Evolutionary conservation across 441 rosid genomes (phyloP).

Genomic region (Gossypium trilobum): DNA sequence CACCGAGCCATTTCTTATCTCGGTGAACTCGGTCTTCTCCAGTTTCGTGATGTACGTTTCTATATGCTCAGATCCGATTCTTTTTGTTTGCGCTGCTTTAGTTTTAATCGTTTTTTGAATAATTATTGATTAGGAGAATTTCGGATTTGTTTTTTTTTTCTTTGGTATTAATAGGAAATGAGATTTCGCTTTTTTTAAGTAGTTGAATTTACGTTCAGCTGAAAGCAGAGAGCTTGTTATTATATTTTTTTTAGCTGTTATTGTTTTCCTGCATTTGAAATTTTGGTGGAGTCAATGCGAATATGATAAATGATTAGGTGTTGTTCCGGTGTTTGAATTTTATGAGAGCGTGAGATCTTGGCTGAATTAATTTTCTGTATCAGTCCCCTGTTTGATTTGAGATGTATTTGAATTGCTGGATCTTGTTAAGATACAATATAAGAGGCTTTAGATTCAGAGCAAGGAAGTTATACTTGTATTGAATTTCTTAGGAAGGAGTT

Average conservation of each 20-base stretch:
- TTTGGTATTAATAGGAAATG: neutral
- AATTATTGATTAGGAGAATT: conserved; percentile 7
- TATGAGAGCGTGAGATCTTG: neutral
- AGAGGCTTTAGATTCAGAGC: neutral
- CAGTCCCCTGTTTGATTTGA: neutral
- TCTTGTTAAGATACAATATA: neutral
- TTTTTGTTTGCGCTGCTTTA: conserved; percentile 6
- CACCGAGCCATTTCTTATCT: conserved; percentile 84
- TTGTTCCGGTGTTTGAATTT: neutral
- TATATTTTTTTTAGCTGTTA: conserved; percentile 3
- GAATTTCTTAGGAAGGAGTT: neutral
- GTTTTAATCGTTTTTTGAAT: neutral
- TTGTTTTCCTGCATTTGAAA: neutral
- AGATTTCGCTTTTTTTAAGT: neutral
- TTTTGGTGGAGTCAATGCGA: neutral
- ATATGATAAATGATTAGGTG: neutral
- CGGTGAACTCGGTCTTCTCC: conserved; percentile 90
- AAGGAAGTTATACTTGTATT: neutral
- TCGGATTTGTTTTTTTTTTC: neutral
- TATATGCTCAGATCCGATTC: conserved; percentile 31
- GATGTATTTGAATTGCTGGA: neutral
- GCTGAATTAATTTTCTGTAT: neutral
- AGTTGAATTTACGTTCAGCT: neutral
- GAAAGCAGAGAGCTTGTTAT: neutral
- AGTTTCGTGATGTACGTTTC: conserved; percentile 78